Evolutionary conservation across 306 rosid genomes (phyloP).

Genomic region (Vicia faba): DNA sequence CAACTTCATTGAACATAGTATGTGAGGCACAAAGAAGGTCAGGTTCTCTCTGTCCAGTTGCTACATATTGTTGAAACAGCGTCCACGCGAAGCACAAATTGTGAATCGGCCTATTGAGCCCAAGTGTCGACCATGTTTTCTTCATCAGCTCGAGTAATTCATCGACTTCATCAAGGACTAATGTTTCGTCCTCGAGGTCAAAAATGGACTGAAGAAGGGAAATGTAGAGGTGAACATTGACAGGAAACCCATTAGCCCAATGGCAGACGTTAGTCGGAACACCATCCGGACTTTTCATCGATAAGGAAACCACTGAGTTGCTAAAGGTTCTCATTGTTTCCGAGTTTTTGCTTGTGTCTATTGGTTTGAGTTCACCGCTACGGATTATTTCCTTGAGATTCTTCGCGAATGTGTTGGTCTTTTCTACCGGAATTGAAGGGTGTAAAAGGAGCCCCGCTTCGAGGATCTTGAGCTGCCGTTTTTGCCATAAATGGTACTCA

Average conservation of each 20-base stretch:
- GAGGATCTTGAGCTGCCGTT: slow-evolving; percentile 73
- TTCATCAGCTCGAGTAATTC: slow-evolving; percentile 83
- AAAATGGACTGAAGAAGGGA: slow-evolving; percentile 73
- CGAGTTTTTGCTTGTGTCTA: slow-evolving; percentile 81
- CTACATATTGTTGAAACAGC: slow-evolving; percentile 66
- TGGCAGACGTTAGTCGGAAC: slow-evolving; percentile 73
- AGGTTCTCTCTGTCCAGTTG: slow-evolving; percentile 64
- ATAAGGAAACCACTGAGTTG: slow-evolving; percentile 68
- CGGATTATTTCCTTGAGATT: slow-evolving; percentile 59
- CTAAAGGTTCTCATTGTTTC: slow-evolving; percentile 81
- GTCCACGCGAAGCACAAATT: slow-evolving; percentile 79
- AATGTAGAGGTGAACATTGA: slow-evolving; percentile 71
- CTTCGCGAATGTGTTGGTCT: slow-evolving; percentile 57
- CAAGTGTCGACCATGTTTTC: slow-evolving; percentile 87
- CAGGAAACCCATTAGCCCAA: slow-evolving; percentile 93
- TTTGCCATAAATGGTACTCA: slow-evolving; percentile 91
- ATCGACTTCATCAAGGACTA: slow-evolving; percentile 84
- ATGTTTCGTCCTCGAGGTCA: slow-evolving; percentile 68
- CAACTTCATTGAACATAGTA: slow-evolving; percentile 71
- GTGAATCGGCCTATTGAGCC: slow-evolving; percentile 69
- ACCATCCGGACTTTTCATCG: slow-evolving; percentile 65
- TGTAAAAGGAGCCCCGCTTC: slow-evolving; percentile 80
- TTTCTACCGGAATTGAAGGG: slow-evolving; percentile 71
- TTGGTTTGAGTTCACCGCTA: slow-evolving; percentile 46
- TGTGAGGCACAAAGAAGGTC: slow-evolving; percentile 81